phyloP scores from a whole-genome alignment of 352 stramenopile genomes.

The Paralagenidium karlingii region DNA sequence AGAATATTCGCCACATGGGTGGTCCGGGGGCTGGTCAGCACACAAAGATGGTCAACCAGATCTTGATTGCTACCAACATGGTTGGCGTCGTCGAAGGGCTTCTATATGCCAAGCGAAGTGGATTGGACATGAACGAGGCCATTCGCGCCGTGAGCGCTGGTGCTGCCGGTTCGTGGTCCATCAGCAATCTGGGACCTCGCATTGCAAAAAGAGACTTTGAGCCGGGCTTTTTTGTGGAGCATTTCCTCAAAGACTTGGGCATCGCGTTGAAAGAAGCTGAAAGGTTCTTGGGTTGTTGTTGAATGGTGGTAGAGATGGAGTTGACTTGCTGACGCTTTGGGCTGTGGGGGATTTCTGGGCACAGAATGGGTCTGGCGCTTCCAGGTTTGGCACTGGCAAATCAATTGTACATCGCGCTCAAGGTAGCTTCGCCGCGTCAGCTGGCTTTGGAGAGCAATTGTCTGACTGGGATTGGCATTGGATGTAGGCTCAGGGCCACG shows the following conservation, averaged over 20 bases:
- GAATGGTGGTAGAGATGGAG: background rate
- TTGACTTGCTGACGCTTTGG: slow-evolving; percentile 1
- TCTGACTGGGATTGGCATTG: background rate
- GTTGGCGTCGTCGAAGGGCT: slow-evolving; percentile 83
- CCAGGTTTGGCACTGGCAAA: slow-evolving; percentile 75
- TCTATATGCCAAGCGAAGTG: slow-evolving; percentile 79
- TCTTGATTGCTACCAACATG: slow-evolving; percentile 81
- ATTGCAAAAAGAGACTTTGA: slow-evolving; percentile 84
- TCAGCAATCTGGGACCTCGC: slow-evolving; percentile 81
- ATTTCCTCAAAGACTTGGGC: slow-evolving; percentile 87
- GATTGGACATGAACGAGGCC: slow-evolving; percentile 79
- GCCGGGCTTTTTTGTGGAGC: slow-evolving; percentile 85
- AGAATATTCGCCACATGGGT: slow-evolving; percentile 85
- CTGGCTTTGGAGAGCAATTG: background rate
- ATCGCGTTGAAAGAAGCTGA: slow-evolving; percentile 82
- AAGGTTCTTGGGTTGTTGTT: too few relatives aligned
- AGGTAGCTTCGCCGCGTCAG: slow-evolving; percentile 16
- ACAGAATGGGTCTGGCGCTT: slow-evolving; percentile 75
- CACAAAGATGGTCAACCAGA: slow-evolving; percentile 91
- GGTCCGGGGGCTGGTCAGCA: slow-evolving; percentile 68
- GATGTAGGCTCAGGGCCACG: slow-evolving; percentile 65
- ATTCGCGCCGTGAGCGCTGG: slow-evolving; percentile 78
- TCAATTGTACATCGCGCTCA: slow-evolving; percentile 77
- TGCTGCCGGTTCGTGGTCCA: slow-evolving; percentile 80
- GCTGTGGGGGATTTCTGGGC: background rate